phyloP scores from a whole-genome alignment of 345 rosid species.

The Rhodomyrtus tomentosa region DNA sequence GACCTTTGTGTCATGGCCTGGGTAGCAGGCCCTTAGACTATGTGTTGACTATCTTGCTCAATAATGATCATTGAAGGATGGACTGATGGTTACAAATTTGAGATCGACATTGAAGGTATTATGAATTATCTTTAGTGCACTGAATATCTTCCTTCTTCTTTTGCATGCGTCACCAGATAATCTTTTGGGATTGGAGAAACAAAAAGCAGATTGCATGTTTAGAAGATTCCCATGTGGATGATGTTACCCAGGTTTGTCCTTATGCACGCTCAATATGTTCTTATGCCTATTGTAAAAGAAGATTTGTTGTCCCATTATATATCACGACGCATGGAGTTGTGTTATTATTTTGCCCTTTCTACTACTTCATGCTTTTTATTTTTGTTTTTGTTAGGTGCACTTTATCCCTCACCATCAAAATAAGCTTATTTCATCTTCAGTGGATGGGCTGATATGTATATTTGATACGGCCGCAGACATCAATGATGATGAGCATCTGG shows the following conservation, averaged over 20 bases:
- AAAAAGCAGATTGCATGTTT: constrained; percentile 84
- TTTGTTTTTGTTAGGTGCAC: constrained; percentile 32
- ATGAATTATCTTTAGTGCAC: not conserved
- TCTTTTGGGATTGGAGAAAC: constrained; percentile 95
- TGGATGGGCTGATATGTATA: constrained; percentile 81
- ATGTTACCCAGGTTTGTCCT: constrained; percentile 74
- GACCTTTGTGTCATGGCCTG: not conserved
- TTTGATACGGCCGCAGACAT: constrained; percentile 70
- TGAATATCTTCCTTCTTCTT: not conserved
- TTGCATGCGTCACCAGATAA: constrained; percentile 24
- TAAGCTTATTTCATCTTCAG: constrained; percentile 85
- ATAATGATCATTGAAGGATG: not conserved
- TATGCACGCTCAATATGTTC: not conserved
- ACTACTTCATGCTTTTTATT: not conserved
- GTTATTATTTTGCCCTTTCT: not conserved
- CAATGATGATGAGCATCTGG: constrained; percentile 84
- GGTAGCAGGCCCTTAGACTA: not conserved
- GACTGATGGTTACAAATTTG: not conserved
- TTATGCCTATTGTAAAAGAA: not conserved
- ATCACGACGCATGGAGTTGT: not conserved
- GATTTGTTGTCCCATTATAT: not conserved
- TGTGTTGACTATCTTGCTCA: not conserved
- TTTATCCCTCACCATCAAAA: constrained; percentile 53
- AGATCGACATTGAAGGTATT: not conserved
- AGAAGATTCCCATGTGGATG: constrained; percentile 80